Evolutionary conservation across 1,284 basidiomycete genomes (phyloP), one percentile per base, ranked within the genome.

Genomic region (Earliella scabrosa): DNA sequence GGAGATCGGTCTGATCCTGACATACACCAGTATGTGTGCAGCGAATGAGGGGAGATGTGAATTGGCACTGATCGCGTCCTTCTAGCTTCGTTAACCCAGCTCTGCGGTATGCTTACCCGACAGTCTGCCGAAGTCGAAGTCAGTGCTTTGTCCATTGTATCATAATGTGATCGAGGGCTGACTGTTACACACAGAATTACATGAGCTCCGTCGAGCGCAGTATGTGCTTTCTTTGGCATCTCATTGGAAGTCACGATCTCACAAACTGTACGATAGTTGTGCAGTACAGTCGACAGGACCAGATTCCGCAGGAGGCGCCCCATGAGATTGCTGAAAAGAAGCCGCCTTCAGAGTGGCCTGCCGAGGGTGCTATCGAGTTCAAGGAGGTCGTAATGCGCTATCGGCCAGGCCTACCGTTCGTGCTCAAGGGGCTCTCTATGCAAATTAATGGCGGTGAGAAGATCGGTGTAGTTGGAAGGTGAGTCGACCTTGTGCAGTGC

Each of bases 151-250:
- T 38, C 53, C 39, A 36, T 14, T n/a, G n/a, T n/a, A n/a, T n/a
- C n/a, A n/a, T n/a, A n/a, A n/a, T n/a, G n/a, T n/a, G n/a, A n/a
- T n/a, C n/a, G n/a, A n/a, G n/a, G n/a, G n/a, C n/a, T n/a, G n/a
- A n/a, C n/a, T n/a, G n/a, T n/a, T n/a, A n/a, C n/a, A n/a, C n/a
- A 27, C 43, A 88, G 80, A 88, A 87, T 65, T 83, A 88, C 65
- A 83, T 92, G 82, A 90, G 90, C 67, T 81, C 86, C 2, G 87
- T 90, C 1, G 90, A 93, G 71, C 73, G 87, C 65, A 76, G 82
- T 82, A 63, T 60, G 73, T 35, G 2, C 27, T 29, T 21, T 21
- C 18, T 36, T 9, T 10, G n/a, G n/a, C 36, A 18, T 40, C 8
- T 18, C 20, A 18, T 26, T 2, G 20, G 18, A 39, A 10, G 18